phyloP scores from a whole-genome alignment of 768 basidiomycete genomes.

The Multifurca ochricompacta region DNA sequence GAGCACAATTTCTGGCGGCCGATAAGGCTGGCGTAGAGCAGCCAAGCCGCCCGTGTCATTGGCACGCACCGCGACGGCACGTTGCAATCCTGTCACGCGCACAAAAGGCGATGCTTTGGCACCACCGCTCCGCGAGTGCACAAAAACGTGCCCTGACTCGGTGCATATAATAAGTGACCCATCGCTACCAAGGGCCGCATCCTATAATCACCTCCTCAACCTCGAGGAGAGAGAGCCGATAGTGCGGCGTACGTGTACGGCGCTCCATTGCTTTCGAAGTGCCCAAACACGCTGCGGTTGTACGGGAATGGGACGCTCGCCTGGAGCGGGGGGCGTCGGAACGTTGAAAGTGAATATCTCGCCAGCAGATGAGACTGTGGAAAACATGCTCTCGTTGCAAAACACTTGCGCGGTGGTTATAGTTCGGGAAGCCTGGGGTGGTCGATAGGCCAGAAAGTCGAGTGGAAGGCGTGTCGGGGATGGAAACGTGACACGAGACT shows the following conservation, averaged over 20 bases:
- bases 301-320: constrained; percentile 43
- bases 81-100: constrained; percentile 72
- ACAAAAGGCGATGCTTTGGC: constrained; percentile 67
- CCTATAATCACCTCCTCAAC: constrained; percentile 36
- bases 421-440: constrained; percentile 64
- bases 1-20: constrained; percentile 46
- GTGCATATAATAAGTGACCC: constrained; percentile 90
- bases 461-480: constrained; percentile 42
- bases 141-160: constrained; percentile 88
- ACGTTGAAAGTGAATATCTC: constrained; percentile 81
- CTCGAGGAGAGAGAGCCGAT: background rate
- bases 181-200: constrained; percentile 83
- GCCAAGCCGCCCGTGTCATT: constrained; percentile 83
- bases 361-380: constrained; percentile 77
- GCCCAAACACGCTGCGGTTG: constrained; percentile 86
- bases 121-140: constrained; percentile 53
- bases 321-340: constrained; percentile 18
- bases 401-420: constrained; percentile 74
- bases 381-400: constrained; percentile 71
- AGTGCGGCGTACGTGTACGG: constrained; percentile 51
- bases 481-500: constrained; percentile 73
- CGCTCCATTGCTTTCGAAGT: constrained; percentile 75
- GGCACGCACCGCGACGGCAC: constrained; percentile 76
- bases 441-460: constrained; percentile 53
- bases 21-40: constrained; percentile 70